phyloP scores from a whole-genome alignment of 2,329 filamentous ascomycete species.

The Colletotrichum endophyticum region DNA sequence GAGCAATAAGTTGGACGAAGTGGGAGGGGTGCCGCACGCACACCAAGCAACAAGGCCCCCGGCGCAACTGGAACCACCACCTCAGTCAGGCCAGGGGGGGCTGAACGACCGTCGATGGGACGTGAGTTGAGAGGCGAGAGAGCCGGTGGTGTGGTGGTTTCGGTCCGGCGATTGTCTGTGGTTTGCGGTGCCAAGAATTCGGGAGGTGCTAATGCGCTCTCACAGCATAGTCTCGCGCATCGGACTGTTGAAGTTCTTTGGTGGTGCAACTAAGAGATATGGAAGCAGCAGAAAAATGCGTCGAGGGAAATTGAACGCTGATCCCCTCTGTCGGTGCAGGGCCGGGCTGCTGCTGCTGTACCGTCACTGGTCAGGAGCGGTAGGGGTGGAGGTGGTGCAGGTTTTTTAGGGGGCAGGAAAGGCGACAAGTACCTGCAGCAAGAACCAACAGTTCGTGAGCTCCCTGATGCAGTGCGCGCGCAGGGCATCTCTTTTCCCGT shows the following conservation, averaged over 20 bases:
- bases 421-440: conserved; percentile 21
- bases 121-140: background rate
- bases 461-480: background rate
- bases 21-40: background rate
- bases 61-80: conserved; percentile 2
- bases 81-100: background rate
- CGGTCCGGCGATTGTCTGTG: background rate
- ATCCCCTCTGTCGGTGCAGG: conserved; percentile 11
- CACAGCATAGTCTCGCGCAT: conserved; percentile 1
- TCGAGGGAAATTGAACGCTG: conserved; percentile 16
- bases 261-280: conserved; percentile 5
- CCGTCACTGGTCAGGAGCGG: background rate
- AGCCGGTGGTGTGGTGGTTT: background rate
- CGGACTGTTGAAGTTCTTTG: background rate
- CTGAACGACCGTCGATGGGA: background rate
- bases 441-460: conserved; percentile 21
- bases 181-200: background rate
- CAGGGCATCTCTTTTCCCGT: background rate
- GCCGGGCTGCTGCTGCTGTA: background rate
- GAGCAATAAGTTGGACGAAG: background rate
- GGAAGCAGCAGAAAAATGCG: background rate
- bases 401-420: conserved; percentile 6
- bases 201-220: conserved; percentile 2
- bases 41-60: conserved; percentile 10
- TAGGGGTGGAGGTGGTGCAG: conserved; percentile 10